phyloP scores from a whole-genome alignment of 2,329 filamentous ascomycete genomes.

The Paecilomyces variotii region DNA sequence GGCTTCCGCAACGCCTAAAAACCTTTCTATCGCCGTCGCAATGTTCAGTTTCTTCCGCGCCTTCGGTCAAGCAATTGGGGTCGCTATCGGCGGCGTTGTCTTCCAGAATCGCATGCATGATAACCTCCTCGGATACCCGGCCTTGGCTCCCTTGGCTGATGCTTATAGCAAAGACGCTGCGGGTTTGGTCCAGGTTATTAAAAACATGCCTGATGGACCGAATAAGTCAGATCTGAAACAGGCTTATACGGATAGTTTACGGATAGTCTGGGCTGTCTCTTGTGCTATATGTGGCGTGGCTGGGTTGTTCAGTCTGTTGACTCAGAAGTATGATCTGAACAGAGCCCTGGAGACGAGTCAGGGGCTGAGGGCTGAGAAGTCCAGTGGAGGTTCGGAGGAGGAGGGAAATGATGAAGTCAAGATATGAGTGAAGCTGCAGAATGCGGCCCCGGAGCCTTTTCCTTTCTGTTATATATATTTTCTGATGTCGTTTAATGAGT shows the following conservation, averaged over 20 bases:
- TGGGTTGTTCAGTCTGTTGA: constrained; percentile 45
- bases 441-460: neutral
- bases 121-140: constrained; percentile 41
- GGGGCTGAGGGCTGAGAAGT: constrained; percentile 11
- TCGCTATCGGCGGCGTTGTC: constrained; percentile 59
- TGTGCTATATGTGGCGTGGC: constrained; percentile 45
- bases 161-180: constrained; percentile 52
- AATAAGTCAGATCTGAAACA: constrained; percentile 40
- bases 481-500: neutral
- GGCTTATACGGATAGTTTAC: constrained; percentile 48
- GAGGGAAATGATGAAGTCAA: neutral
- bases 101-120: constrained; percentile 59
- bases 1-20: constrained; percentile 48
- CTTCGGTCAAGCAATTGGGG: constrained; percentile 58
- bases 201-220: constrained; percentile 39
- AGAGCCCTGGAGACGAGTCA: constrained; percentile 26
- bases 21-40: constrained; percentile 54
- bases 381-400: neutral
- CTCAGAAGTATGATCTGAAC: constrained; percentile 42
- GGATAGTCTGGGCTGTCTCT: constrained; percentile 50
- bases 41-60: constrained; percentile 61
- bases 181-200: constrained; percentile 51
- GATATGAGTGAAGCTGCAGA: neutral
- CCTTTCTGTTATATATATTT: neutral
- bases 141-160: constrained; percentile 40